Evolutionary conservation across 331 rosid species (phyloP), one percentile per base, ranked within the genome.

Genomic region (Pyrus hybrid): DNA sequence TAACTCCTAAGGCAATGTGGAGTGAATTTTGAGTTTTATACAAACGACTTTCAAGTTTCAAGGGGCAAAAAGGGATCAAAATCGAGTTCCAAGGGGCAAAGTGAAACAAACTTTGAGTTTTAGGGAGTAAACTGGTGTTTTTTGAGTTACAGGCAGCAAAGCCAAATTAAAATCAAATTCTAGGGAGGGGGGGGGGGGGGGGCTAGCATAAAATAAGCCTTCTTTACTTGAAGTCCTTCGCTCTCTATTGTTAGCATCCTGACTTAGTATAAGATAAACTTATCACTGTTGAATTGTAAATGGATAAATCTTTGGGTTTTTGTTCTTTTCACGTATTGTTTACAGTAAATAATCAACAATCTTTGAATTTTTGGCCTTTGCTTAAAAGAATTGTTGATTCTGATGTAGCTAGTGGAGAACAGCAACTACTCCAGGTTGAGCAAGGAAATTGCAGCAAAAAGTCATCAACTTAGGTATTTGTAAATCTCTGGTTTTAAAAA

Each of bases 381-480:
- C 22, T 17, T 21, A 11, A 65, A 41, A 37, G 43, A 49, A 33
- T 77, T 47, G 25, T 23, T 3, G 11, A 23, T 32, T 41, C 17
- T 45, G 32, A 20, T 83, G 77, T 81, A 93, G 97, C 89, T 90
- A n/a, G 96, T 91, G 68, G 96, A 93, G 81, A 85, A 90, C 86
- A 84, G 86, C 84, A 83, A 82, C 81, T 37, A 51, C 85, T 9
- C 91, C 66, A 84, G 81, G 74, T 72, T 95, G 86, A 88, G 83
- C 88, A 81, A 87, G 85, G 99, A 95, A 81, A 83, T 95, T 71
- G 74, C 92, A 8, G 90, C 87, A 71, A 90, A 83, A 79, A 95
- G 88, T 78, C 90, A 74, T 77, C 89, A 71, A 75, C 82, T 94
- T 22, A 90, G 98, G 98, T 70, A 14, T 47, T 1, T 45, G 6